A percentile compares a stretch with the other conserved stretches of the same genome.
phyloP scores from a whole-genome alignment of 1,284 basidiomycete genomes.

The Apiotrichum veenhuisii region DNA sequence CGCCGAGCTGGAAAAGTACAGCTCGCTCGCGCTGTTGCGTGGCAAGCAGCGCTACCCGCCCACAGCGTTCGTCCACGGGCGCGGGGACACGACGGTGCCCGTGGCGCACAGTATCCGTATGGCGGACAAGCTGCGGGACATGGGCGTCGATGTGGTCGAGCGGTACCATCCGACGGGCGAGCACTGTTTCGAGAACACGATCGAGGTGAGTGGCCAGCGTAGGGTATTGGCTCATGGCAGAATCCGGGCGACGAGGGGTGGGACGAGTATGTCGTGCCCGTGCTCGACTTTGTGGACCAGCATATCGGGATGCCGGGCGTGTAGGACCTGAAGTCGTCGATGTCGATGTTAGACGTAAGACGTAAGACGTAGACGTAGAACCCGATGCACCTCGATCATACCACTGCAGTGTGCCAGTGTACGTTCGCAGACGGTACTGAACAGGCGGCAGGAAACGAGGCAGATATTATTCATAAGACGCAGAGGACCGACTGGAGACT shows the following conservation, averaged over 20 bases:
- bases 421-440: no score
- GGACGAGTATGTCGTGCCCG: slow-evolving; percentile 24
- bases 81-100: slow-evolving; percentile 17
- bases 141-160: slow-evolving; percentile 12
- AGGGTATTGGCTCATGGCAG: slow-evolving; percentile 3
- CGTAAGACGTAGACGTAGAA: neutral
- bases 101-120: slow-evolving; percentile 20
- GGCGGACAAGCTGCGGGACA: slow-evolving; percentile 11
- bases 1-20: neutral
- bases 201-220: slow-evolving; percentile 17
- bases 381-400: no score
- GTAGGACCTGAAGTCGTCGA: no score
- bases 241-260: slow-evolving; percentile 19
- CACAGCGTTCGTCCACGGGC: slow-evolving; percentile 26
- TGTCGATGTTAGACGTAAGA: neutral
- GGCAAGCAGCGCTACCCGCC: slow-evolving; percentile 19
- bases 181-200: slow-evolving; percentile 25
- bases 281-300: slow-evolving; percentile 23
- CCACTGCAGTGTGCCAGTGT: no score
- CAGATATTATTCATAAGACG: no score
- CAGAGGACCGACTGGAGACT: no score
- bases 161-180: slow-evolving; percentile 13
- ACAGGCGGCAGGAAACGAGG: no score
- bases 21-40: neutral
- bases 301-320: slow-evolving; percentile 1